Percentiles rank a stretch among this genome's conserved stretches.
Conservation (phyloP, 2,329 filamentous ascomycete species). For the Cryphonectria nitschkei region DNA sequence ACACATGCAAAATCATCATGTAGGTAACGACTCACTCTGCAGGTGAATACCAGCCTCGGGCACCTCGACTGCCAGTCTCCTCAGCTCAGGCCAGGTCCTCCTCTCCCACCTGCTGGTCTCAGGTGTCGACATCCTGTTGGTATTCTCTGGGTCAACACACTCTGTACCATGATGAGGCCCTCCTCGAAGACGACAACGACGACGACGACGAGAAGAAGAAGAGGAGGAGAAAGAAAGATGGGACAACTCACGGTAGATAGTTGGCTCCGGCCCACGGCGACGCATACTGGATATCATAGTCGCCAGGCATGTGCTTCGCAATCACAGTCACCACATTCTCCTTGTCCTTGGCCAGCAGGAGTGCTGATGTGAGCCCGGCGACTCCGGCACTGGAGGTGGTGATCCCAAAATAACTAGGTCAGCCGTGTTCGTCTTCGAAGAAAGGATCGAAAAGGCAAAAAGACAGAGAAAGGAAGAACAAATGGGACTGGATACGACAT, state of each 20-base stretch:
- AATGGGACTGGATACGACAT: background rate
- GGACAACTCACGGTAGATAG: slow-evolving; percentile 64
- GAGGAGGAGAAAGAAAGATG: slow-evolving; percentile 1
- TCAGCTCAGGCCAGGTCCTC: slow-evolving; percentile 66
- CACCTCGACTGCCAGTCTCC: slow-evolving; percentile 62
- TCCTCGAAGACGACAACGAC: background rate
- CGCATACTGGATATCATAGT: slow-evolving; percentile 89
- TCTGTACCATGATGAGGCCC: background rate
- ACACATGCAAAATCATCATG: background rate
- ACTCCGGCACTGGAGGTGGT: slow-evolving; percentile 48
- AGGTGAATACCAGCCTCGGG: slow-evolving; percentile 83
- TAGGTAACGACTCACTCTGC: slow-evolving; percentile 54
- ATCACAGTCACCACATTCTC: slow-evolving; percentile 46
- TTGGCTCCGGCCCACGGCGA: slow-evolving; percentile 90
- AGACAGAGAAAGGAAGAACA: background rate
- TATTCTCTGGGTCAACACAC: slow-evolving; percentile 1
- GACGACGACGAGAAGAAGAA: background rate
- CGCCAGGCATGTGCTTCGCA: slow-evolving; percentile 88
- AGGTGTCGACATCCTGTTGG: slow-evolving; percentile 47
- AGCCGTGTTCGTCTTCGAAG: background rate
- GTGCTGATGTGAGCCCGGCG: slow-evolving; percentile 54
- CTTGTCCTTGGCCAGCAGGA: slow-evolving; percentile 50
- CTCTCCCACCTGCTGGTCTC: slow-evolving; percentile 60
- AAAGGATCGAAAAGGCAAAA: background rate
- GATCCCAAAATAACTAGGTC: background rate